Evolutionary conservation across 345 rosid genomes (phyloP).

Genomic region (Combretum micranthum): DNA sequence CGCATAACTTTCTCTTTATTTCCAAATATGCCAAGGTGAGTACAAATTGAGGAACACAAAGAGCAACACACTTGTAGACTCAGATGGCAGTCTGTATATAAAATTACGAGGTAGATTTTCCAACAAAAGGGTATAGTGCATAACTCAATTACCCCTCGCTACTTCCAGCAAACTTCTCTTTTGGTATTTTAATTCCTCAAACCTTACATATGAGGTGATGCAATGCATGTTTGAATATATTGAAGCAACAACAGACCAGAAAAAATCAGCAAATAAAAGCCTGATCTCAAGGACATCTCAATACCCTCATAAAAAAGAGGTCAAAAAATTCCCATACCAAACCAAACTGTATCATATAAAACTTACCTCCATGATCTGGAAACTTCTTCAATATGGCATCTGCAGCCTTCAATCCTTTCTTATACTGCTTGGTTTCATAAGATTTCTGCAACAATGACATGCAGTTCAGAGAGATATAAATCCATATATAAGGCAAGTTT

Average conservation of each 20-base stretch:
- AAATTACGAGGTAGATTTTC: too few species aligned
- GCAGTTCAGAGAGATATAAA: neutral
- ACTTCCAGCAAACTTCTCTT: too few species aligned
- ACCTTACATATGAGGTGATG: neutral
- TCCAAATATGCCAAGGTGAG: too few species aligned
- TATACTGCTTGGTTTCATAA: slow-evolving; percentile 95
- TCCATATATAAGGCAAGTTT: slow-evolving; percentile 7
- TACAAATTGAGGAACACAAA: too few species aligned
- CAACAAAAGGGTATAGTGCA: too few species aligned
- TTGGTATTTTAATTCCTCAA: neutral
- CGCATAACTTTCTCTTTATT: too few species aligned
- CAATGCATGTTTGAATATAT: neutral
- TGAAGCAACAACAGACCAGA: neutral
- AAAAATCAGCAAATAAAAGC: neutral
- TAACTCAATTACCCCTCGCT: too few species aligned
- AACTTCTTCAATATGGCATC: slow-evolving; percentile 92
- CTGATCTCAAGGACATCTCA: too few species aligned
- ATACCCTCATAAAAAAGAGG: too few species aligned
- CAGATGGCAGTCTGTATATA: too few species aligned
- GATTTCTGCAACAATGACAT: slow-evolving; percentile 66
- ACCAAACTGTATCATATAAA: neutral
- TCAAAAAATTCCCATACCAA: too few species aligned
- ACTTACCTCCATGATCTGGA: slow-evolving; percentile 98
- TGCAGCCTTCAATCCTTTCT: slow-evolving; percentile 99
- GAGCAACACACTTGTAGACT: too few species aligned